Evolutionary conservation across 2,329 filamentous ascomycete genomes (phyloP), one percentile per base, ranked within the genome.

Genomic region (Ascochyta viciae-villosae): DNA sequence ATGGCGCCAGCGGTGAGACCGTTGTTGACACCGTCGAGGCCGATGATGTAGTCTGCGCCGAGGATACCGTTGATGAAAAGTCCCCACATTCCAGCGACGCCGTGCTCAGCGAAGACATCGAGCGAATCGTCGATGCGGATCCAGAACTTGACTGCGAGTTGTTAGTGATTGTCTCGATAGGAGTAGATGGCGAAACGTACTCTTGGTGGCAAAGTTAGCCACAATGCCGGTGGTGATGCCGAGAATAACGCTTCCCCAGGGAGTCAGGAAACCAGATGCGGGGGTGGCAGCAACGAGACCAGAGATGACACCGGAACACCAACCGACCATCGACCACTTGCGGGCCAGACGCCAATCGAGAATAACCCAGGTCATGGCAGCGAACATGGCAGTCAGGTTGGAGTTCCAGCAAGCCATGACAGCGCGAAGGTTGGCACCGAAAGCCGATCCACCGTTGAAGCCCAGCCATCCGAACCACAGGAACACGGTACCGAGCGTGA

Each of bases 401-500:
- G 90, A 92, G 84, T 98, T 98, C 94, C 93, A 99, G 87, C 91
- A 96, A 51, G 95, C 94, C 88, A 97, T 96, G 64, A 90, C 89
- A 51, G 95, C 95, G 64, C 95, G 90, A 50, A 98, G 84, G 81
- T 97, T 97, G 65, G 93, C 92, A 66, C 94, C 93, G 67, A 97
- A 96, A 35, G 94, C 82, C 23, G 93, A 97, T 62, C 95, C 95
- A 69, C 94, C 95, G 83, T 99, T 99, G 87, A 99, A 99, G 51
- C 93, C 95, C 63, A 99, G 84, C 95, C 95, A 99, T 72, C 95
- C 95, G 72, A 98, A 98, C 93, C 93, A 98, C 53, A 99, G 91
- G 69, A 99, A 86, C 63, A 96, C 86, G 3, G 95, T 98, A 61
- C 95, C 95, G 67, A 98, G 89, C 0, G 95, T 93, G 79, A 99